Percentiles rank a stretch among this genome's conserved stretches.
phyloP scores from a whole-genome alignment of 2,329 filamentous ascomycete species.

The Rutstroemia sydowiana region DNA sequence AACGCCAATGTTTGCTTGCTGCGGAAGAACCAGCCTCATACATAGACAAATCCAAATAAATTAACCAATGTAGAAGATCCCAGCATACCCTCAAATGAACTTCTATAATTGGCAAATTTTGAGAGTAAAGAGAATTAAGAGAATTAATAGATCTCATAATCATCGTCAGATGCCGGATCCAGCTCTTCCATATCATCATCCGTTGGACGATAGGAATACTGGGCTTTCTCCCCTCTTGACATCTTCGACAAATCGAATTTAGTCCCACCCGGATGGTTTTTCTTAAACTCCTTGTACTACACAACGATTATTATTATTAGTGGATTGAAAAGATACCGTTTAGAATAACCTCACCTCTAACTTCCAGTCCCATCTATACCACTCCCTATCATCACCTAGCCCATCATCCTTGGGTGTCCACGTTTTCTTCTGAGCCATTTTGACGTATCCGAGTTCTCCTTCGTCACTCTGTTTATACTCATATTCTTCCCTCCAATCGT shows the following conservation, averaged over 20 bases:
- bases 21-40: too few species aligned
- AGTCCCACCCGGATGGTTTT: neutral
- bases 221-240: neutral
- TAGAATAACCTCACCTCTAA: slow-evolving; percentile 10
- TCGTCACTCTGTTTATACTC: slow-evolving; percentile 8
- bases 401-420: neutral
- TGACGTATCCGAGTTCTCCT: neutral
- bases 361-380: slow-evolving; percentile 18
- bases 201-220: neutral
- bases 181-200: neutral
- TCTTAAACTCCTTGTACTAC: neutral
- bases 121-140: too few species aligned
- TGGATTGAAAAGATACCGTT: neutral
- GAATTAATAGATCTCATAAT: neutral
- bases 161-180: neutral
- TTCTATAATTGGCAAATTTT: neutral
- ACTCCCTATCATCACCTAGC: slow-evolving; percentile 7
- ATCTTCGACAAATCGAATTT: neutral
- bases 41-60: too few species aligned
- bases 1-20: too few species aligned
- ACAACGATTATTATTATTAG: neutral
- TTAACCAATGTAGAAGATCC: too few species aligned
- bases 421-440: neutral
- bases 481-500: neutral
- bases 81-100: too few species aligned